Conservation (phyloP, 257 asterid genomes). For the Fraxinus quadrangulata region DNA sequence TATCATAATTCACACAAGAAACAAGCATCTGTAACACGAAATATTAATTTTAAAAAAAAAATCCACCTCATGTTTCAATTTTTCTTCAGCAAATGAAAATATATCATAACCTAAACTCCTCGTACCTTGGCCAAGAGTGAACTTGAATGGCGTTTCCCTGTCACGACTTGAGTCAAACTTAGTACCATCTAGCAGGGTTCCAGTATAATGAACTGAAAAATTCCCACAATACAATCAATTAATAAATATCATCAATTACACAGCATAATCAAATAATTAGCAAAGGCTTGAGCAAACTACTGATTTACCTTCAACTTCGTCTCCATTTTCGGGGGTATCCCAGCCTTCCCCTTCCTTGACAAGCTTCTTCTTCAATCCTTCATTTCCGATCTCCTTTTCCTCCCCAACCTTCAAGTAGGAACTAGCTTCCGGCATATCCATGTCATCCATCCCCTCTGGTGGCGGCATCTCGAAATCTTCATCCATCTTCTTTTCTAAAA, state of each 20-base stretch:
- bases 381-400: slow-evolving; percentile 65
- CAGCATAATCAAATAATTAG: background rate
- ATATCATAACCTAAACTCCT: background rate
- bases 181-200: slow-evolving; percentile 69
- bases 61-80: background rate
- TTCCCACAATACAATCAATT: background rate
- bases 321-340: slow-evolving; percentile 70
- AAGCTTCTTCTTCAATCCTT: slow-evolving; percentile 79
- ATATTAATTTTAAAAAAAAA: background rate
- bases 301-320: slow-evolving; percentile 57
- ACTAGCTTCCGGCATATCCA: slow-evolving; percentile 61
- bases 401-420: slow-evolving; percentile 65
- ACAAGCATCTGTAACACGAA: background rate
- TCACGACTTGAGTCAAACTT: slow-evolving; percentile 81
- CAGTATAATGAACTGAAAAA: slow-evolving; percentile 65
- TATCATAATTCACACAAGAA: background rate
- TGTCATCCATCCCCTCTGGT: slow-evolving; percentile 50
- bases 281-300: background rate
- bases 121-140: slow-evolving; percentile 79
- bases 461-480: slow-evolving; percentile 65
- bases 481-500: slow-evolving; percentile 38
- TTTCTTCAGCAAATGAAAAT: background rate
- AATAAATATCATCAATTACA: slow-evolving; percentile 17
- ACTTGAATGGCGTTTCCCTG: slow-evolving; percentile 55
- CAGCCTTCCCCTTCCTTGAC: slow-evolving; percentile 65